Evolutionary conservation across 2,329 filamentous ascomycete genomes (phyloP).

Genomic region (Lecanicillium sp.): DNA sequence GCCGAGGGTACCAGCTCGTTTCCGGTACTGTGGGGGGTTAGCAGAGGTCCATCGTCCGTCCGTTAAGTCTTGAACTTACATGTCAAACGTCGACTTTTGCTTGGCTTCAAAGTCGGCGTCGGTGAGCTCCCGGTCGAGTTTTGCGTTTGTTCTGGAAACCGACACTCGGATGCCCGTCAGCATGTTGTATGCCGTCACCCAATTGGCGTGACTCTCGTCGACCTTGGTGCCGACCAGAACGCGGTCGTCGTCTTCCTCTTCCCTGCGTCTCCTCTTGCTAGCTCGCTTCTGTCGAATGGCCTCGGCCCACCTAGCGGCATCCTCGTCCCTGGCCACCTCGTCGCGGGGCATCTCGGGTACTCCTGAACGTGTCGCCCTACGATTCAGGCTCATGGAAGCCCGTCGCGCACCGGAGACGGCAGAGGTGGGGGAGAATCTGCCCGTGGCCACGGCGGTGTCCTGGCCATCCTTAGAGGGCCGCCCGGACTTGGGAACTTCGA

Average conservation of each 20-base stretch:
- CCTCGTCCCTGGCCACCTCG: constrained; percentile 80
- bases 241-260: constrained; percentile 86
- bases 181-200: constrained; percentile 99
- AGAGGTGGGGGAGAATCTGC: constrained; percentile 70
- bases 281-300: constrained; percentile 87
- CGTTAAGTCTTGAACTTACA: constrained; percentile 50
- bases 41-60: constrained; percentile 5
- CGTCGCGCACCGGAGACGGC: constrained; percentile 56
- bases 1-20: constrained; percentile 96
- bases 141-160: constrained; percentile 93
- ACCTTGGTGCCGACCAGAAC: constrained; percentile 96
- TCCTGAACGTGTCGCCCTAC: constrained; percentile 77
- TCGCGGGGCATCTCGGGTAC: constrained; percentile 73
- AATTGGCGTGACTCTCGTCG: constrained; percentile 94
- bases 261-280: constrained; percentile 74
- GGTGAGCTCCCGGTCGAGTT: constrained; percentile 84
- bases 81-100: constrained; percentile 98
- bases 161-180: constrained; percentile 96
- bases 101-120: constrained; percentile 88
- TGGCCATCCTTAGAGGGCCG: constrained; percentile 67
- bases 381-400: constrained; percentile 74
- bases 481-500: constrained; percentile 74
- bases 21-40: constrained; percentile 59
- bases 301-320: constrained; percentile 87
- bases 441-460: constrained; percentile 62